Conservation (phyloP, 2,329 filamentous ascomycete genomes). For the Colletotrichum echinochloae region DNA sequence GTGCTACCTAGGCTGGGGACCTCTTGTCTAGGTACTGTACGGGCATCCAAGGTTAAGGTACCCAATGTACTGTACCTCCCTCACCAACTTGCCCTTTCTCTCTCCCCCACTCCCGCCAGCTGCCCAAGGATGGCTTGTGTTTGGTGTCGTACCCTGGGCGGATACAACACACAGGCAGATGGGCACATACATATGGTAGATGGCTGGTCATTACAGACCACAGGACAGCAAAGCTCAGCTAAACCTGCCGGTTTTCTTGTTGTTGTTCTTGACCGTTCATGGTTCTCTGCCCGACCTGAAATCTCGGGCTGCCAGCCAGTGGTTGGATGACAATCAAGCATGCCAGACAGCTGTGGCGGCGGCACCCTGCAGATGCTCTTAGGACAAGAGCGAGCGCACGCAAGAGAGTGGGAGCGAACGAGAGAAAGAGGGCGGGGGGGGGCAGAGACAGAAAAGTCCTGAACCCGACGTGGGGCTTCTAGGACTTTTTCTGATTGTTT, state of each 20-base stretch:
- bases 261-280: neutral
- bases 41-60: no score
- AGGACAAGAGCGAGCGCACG: no score
- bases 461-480: constrained; percentile 34
- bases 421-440: neutral
- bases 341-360: constrained; percentile 17
- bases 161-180: constrained; percentile 5
- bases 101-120: neutral
- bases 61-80: neutral
- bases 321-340: constrained; percentile 7
- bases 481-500: constrained; percentile 39
- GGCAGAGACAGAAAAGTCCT: constrained; percentile 23
- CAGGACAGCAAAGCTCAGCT: constrained; percentile 11
- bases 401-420: neutral
- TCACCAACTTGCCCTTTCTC: neutral
- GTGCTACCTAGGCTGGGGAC: constrained; percentile 8
- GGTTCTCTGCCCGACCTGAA: neutral
- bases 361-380: constrained; percentile 17
- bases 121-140: constrained; percentile 8
- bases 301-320: neutral
- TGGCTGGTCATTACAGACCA: neutral
- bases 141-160: constrained; percentile 14
- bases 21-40: no score
- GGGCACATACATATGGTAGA: neutral
- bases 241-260: neutral